Evolutionary conservation across 768 basidiomycete species (phyloP), one percentile per base, ranked within the genome.

Genomic region (Cyclocybe cylindracea): DNA sequence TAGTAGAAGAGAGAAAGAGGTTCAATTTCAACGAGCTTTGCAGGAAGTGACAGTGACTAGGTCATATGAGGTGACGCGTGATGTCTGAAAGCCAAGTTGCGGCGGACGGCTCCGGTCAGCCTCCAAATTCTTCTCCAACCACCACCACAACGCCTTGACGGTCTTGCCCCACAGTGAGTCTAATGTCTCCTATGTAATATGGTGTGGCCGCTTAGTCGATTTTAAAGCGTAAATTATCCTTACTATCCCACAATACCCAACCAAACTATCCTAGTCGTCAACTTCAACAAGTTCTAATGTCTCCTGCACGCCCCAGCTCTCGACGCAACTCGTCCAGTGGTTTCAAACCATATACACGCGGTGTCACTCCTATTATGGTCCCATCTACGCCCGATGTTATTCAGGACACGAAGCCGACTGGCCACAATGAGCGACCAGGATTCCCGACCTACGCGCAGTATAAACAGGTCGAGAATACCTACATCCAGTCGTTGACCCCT

Each of bases 381-480:
- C 51, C 61, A 14, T 51, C 55, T 38, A 36, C 51, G 33, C 39
- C 51, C 31, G 54, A 49, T 18, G 49, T 43, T 5, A 34, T 50
- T 19, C 48, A 48, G 11, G 48, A 51, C 14, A 56, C 50, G 41
- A 49, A 50, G 24, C 24, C 36, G 3, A 39, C 38, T 31, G 46
- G 39, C 10, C 50, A 48, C 24, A 43, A 49, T 39, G 64, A 66
- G 35, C 55, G 61, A 6, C 62, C 76, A 14, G 85, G 85, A 2
- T 82, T 88, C 52, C 88, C 87, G 1, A 78, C 83, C 3, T 79
- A 80, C 50, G 74, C 71, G 7, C 79, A 82, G 44, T 90, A 86
- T 69, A 78, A 82, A 43, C 64, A 70, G 35, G 76, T 87, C 60
- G 81, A 87, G 59, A 65, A 70, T 0, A 70, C 71, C 33, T 91